Evolutionary conservation across 1,284 basidiomycete genomes (phyloP).

Genomic region (Leccinum fuscescens): DNA sequence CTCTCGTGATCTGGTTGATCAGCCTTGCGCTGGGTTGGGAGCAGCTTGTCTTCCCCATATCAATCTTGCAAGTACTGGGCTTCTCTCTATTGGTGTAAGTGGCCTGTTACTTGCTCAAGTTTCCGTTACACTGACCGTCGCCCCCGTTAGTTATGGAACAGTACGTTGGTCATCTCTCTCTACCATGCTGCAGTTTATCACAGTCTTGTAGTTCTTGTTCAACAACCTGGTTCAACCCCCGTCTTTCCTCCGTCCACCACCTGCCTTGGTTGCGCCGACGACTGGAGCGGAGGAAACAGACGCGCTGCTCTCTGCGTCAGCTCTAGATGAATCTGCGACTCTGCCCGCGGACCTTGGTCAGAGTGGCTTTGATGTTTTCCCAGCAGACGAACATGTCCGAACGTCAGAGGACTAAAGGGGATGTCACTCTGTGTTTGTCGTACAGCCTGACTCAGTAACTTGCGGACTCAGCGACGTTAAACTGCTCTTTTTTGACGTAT

Average conservation of each 20-base stretch:
- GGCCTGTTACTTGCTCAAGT: slow-evolving; percentile 29
- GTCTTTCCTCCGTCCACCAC: slow-evolving; percentile 47
- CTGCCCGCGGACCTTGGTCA: slow-evolving; percentile 72
- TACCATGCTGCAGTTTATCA: slow-evolving; percentile 10
- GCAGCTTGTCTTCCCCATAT: slow-evolving; percentile 77
- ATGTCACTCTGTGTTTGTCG: neutral
- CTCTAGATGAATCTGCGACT: slow-evolving; percentile 69
- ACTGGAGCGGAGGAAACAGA: slow-evolving; percentile 50
- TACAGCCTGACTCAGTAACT: neutral
- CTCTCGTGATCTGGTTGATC: slow-evolving; percentile 89
- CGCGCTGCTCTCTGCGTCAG: slow-evolving; percentile 42
- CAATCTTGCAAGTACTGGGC: slow-evolving; percentile 83
- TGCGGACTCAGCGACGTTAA: neutral
- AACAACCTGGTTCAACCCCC: slow-evolving; percentile 71
- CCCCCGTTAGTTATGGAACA: slow-evolving; percentile 52
- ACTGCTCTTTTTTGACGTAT: neutral
- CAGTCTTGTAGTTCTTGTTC: slow-evolving; percentile 63
- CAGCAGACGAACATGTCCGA: slow-evolving; percentile 46
- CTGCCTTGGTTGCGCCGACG: slow-evolving; percentile 32
- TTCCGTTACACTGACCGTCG: slow-evolving; percentile 8
- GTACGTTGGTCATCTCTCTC: slow-evolving; percentile 35
- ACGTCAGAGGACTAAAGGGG: slow-evolving; percentile 12
- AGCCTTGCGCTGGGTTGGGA: slow-evolving; percentile 93
- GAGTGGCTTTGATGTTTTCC: slow-evolving; percentile 70
- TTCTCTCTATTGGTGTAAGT: slow-evolving; percentile 86